Conservation (phyloP, 1,139 yeast genomes). For the Saccharomyces hybrid region DNA sequence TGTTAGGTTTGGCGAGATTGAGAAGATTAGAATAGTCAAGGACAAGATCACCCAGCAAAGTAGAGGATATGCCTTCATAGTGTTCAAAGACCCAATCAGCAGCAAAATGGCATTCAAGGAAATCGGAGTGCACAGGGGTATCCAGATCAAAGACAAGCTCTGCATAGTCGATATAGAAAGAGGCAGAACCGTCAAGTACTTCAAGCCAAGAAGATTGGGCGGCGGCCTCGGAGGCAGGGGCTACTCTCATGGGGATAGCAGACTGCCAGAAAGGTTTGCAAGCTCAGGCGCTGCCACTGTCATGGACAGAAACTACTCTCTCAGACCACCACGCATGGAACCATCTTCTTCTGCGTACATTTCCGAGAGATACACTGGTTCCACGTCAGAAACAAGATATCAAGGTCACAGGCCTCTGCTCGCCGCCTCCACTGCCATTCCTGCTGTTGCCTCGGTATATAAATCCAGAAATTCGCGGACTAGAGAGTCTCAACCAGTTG, state of each 20-base stretch:
- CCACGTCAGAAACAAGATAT: background rate
- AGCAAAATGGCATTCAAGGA: slow-evolving; percentile 46
- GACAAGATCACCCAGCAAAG: slow-evolving; percentile 6
- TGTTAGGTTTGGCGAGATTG: slow-evolving; percentile 61
- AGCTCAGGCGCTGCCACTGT: background rate
- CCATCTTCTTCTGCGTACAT: background rate
- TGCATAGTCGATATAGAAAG: slow-evolving; percentile 78
- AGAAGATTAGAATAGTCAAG: slow-evolving; percentile 49
- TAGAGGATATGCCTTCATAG: slow-evolving; percentile 80
- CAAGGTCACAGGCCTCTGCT: background rate
- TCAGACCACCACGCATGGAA: background rate
- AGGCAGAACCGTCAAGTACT: slow-evolving; percentile 64
- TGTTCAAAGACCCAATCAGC: slow-evolving; percentile 40
- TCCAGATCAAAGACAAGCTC: slow-evolving; percentile 44
- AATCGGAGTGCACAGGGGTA: slow-evolving; percentile 35
- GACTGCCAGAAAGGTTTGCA: background rate
- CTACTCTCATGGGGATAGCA: slow-evolving; percentile 30
- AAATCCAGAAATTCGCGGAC: background rate
- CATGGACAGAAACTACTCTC: slow-evolving; percentile 2
- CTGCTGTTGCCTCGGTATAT: background rate
- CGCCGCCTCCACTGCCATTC: background rate
- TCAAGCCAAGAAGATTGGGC: slow-evolving; percentile 75
- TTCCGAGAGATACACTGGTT: slow-evolving; percentile 1
- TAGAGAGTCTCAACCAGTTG: background rate
- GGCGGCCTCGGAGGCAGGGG: slow-evolving; percentile 70